Evolutionary conservation across 176 grass and related monocot genomes (phyloP).

Genomic region (Cenchrus americanus): DNA sequence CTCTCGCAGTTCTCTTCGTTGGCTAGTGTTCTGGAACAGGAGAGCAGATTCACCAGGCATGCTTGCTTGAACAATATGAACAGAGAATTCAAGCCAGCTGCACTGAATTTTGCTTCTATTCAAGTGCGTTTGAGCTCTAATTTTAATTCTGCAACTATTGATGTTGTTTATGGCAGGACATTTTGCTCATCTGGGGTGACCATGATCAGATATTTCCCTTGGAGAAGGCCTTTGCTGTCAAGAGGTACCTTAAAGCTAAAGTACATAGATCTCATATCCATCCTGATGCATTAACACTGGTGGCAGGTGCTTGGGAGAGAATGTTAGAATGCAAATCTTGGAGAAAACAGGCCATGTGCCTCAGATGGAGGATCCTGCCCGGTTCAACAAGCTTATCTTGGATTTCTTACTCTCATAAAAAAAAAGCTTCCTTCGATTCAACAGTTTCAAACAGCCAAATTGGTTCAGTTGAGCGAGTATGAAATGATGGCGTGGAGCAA

Average conservation of each 20-base stretch:
- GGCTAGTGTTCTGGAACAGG: neutral
- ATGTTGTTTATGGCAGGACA: conserved; percentile 40
- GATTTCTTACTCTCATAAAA: conserved; percentile 57
- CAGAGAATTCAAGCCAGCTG: neutral
- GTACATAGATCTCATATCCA: neutral
- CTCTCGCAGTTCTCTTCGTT: neutral
- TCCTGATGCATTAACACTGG: neutral
- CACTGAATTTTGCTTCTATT: neutral
- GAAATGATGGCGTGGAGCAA: no score
- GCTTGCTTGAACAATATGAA: neutral
- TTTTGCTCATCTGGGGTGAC: conserved; percentile 77
- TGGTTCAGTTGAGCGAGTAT: neutral
- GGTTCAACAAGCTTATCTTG: conserved; percentile 66
- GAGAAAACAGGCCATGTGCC: conserved; percentile 62
- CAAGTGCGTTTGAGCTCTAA: neutral
- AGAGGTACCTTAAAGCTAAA: conserved; percentile 46
- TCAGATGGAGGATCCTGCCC: conserved; percentile 66
- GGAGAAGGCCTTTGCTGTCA: conserved; percentile 59
- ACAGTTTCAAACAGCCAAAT: neutral
- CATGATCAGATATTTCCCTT: conserved; percentile 78
- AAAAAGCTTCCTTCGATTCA: neutral
- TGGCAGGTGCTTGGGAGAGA: conserved; percentile 60
- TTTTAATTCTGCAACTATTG: neutral
- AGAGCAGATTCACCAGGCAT: neutral
- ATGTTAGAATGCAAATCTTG: conserved; percentile 55